Base-by-base conservation (phyloP, 495 filamentous ascomycete species). In the Acidiella bohemica region DNA sequence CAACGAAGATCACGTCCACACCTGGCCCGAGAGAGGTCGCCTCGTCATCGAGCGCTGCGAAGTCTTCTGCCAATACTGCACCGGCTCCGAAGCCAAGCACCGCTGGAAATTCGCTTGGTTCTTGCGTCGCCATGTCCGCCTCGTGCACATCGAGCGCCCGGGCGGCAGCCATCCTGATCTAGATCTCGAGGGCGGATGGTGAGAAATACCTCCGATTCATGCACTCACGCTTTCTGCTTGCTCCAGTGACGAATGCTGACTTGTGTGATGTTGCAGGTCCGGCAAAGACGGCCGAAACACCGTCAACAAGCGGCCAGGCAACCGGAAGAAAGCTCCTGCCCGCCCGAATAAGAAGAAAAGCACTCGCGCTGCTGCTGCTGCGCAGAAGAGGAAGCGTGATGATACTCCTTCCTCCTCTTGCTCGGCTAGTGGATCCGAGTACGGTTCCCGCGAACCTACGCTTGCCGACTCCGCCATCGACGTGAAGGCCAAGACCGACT, bases 61-160 rank as follows among this genome's bases (percentile, higher is more conserved):
- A 22, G 25, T 22, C 18, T 35, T 25, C 32, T 44, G 41, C 41
- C 31, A 29, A n/a, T 44, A 44, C 41, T 44, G 41, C 31, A n/a
- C 18, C 9, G 28, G 26, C 14, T 23, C 20, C 3, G 36, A 8
- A 10, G 36, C 24, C 14, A 28, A 39, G 36, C 36, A 29, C 36
- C 14, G 26, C 24, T 23, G 14, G 14, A 39, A 39, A 14, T 39
- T 39, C 36, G 36, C 24, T 18, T 39, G 36, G 36, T 39, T 39
- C 36, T 20, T 39, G 24, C 36, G 36, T 30, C 36, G 36, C 17
- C 36, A 39, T 14, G 36, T 39, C 24, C 8, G 30, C 2, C 16
- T n/a, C 24, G 36, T 39, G n/a, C 36, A 39, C 13, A 39, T 39
- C 24, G 20, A 23, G 9, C 23, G 26, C 2, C 13, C 13, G 11